Evolutionary conservation across 768 basidiomycete species (phyloP).

Genomic region (Hygrocybe punicea): DNA sequence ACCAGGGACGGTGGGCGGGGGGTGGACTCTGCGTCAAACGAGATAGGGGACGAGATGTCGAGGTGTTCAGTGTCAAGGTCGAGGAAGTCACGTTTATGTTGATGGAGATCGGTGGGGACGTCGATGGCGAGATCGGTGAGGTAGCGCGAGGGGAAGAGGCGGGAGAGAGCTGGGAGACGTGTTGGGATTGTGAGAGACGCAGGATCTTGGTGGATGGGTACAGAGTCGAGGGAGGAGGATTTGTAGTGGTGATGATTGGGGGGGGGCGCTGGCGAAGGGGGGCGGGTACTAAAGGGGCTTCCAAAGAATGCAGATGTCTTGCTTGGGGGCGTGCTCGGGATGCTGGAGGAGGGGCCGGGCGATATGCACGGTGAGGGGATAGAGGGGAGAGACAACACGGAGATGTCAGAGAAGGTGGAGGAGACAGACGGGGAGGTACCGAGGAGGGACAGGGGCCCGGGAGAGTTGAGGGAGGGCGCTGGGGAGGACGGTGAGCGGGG

Average conservation of each 20-base stretch:
- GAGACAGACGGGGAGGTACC: background rate
- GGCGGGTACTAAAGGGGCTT: conserved; percentile 1
- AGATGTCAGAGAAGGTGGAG: conserved; percentile 4
- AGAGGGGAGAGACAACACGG: background rate
- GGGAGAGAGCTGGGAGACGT: background rate
- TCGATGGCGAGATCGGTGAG: background rate
- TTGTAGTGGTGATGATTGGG: background rate
- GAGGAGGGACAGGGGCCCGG: background rate
- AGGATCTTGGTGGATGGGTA: background rate
- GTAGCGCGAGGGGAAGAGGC: conserved; percentile 5
- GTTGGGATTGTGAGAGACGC: background rate
- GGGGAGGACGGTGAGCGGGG: background rate
- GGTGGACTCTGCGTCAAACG: background rate
- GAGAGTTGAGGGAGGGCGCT: background rate
- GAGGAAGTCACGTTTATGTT: background rate
- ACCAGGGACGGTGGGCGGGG: background rate
- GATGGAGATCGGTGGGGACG: background rate
- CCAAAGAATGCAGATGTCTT: conserved; percentile 5
- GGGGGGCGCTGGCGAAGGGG: conserved; percentile 1
- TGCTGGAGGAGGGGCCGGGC: background rate
- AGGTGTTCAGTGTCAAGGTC: background rate
- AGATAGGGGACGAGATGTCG: background rate
- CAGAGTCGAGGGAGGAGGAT: background rate
- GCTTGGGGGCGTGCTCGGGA: background rate
- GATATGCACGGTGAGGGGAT: background rate